Base-by-base conservation (phyloP, 352 stramenopile species). In the Phytophthora vignae region DNA sequence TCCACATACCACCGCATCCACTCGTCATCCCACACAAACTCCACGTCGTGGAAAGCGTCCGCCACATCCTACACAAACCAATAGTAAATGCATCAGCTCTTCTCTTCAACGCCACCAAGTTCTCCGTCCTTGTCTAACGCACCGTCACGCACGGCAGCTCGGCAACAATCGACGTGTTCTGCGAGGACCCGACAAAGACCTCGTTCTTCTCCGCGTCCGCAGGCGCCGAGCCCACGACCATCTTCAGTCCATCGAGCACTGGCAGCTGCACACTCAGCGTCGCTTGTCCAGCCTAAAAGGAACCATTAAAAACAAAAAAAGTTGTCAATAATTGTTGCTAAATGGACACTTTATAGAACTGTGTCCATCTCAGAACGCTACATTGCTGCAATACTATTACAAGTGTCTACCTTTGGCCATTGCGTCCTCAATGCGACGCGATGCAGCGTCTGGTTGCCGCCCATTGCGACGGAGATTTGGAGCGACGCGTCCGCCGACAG, bases 1-100 rank as follows among this genome's bases (percentile, higher is more conserved):
- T 92, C 72, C 56, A 92, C 74, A 67, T 81, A 82, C 83, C 84
- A 90, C 0, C 84, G 82, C 55, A 92, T 56, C 82, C 84, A 92
- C n/a, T 77, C 21, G 3, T 62, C 49, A 57, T 83, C 79, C 82
- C 82, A 90, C 27, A 76, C 70, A 50, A 87, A 87, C 1, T 73
- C 69, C 21, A 86, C 53, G 14, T 78, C 57, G 17, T 78, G 77
- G 29, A 82, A 76, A 7, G 56, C 29, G 38, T 76, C 70, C 0
- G 67, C 36, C 44, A 78, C 55, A 44, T 84, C 62, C 79, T 90
- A 42, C 22, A 7, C 29, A 10, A 21, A 2, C 4, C 44, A 58
- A 33, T 4, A 69, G 25, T 8, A 44, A 31, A 19, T 48, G 57
- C n/a, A 52, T 29, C 55, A 36, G 11, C 19, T 29, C 11, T 31